A percentile compares a stretch with the other conserved stretches of the same genome.
phyloP scores from a whole-genome alignment of 2,329 filamentous ascomycete species.

The Dactylellina haptotyla region DNA sequence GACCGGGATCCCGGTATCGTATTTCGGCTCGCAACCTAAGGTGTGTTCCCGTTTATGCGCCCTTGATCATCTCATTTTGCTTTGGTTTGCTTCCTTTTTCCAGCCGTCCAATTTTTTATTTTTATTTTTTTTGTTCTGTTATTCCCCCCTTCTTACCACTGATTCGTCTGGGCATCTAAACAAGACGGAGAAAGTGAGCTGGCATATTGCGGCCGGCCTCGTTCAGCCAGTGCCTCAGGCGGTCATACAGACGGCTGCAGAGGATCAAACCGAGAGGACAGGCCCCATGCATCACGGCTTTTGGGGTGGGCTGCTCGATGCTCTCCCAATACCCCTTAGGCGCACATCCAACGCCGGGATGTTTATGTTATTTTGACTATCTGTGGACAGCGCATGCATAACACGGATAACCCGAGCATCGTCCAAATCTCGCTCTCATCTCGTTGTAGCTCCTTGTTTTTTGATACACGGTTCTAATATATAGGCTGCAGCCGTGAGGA shows the following conservation, averaged over 20 bases:
- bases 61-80: slow-evolving; percentile 28
- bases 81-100: slow-evolving; percentile 41
- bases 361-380: slow-evolving; percentile 42
- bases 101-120: slow-evolving; percentile 37
- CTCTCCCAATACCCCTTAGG: slow-evolving; percentile 36
- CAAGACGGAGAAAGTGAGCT: no score
- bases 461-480: no score
- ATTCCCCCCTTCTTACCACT: slow-evolving; percentile 28
- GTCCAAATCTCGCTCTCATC: slow-evolving; percentile 11
- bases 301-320: slow-evolving; percentile 25
- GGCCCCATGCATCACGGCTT: slow-evolving; percentile 51
- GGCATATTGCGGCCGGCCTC: slow-evolving; percentile 36
- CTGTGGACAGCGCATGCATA: slow-evolving; percentile 44
- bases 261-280: slow-evolving; percentile 28
- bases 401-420: slow-evolving; percentile 42
- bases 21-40: slow-evolving; percentile 38
- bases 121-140: slow-evolving; percentile 6
- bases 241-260: slow-evolving; percentile 31
- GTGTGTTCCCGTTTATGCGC: slow-evolving; percentile 48
- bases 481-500: slow-evolving; percentile 17
- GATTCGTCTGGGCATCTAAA: slow-evolving; percentile 30
- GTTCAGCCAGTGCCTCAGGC: slow-evolving; percentile 27
- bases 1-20: slow-evolving; percentile 42
- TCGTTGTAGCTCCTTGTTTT: slow-evolving; percentile 24
- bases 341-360: slow-evolving; percentile 48